Conservation (phyloP, 768 basidiomycete species). For the Pulveroboletus sp. region DNA sequence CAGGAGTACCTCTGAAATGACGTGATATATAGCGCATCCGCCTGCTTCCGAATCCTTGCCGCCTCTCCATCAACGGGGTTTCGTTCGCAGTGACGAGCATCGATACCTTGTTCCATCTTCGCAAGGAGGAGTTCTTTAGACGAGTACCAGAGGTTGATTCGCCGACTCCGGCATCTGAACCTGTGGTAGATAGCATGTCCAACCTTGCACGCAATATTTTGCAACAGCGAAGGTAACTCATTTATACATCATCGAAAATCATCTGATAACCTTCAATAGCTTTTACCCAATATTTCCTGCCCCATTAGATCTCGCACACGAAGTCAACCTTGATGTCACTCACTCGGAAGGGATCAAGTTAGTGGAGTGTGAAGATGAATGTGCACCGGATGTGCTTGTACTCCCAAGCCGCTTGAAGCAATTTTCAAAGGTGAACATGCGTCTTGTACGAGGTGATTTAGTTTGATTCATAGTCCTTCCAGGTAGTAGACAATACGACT, state of each 20-base stretch:
- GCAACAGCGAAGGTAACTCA: conserved; percentile 74
- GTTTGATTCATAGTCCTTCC: background rate
- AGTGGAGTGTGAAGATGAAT: conserved; percentile 33
- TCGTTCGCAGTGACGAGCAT: conserved; percentile 77
- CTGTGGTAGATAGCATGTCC: conserved; percentile 68
- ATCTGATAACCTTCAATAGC: conserved; percentile 36
- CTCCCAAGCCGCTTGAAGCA: conserved; percentile 86
- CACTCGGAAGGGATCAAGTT: conserved; percentile 54
- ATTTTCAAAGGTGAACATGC: conserved; percentile 69
- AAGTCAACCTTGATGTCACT: conserved; percentile 87
- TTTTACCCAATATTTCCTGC: conserved; percentile 95
- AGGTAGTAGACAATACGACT: conserved; percentile 74
- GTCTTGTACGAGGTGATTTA: no score
- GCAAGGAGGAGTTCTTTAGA: conserved; percentile 75
- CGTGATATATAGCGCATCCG: conserved; percentile 56
- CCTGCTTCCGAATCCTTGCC: conserved; percentile 81
- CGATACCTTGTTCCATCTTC: conserved; percentile 85
- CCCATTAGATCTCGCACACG: conserved; percentile 64
- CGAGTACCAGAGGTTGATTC: conserved; percentile 60
- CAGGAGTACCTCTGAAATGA: background rate
- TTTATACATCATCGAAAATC: background rate
- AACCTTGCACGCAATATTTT: conserved; percentile 75
- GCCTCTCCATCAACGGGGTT: conserved; percentile 81
- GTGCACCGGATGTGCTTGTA: conserved; percentile 79
- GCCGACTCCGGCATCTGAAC: conserved; percentile 38